phyloP scores from a whole-genome alignment of 139 green algal genomes.

The Chlamydomonas sp. region DNA sequence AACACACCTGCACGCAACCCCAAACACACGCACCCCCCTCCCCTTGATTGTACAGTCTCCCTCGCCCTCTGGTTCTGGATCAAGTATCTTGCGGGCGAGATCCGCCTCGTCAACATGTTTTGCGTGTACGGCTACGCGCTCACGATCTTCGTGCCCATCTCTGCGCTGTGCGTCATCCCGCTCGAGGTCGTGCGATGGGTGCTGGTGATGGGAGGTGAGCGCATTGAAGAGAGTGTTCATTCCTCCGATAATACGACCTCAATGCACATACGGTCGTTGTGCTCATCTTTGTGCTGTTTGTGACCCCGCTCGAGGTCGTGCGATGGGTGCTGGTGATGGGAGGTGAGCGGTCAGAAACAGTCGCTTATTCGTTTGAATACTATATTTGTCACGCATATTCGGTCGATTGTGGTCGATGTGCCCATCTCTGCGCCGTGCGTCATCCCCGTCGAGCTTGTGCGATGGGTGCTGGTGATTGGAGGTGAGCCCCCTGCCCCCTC shows the following conservation, averaged over 20 bases:
- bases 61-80: conserved; percentile 48
- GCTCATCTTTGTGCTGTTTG: conserved; percentile 63
- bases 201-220: conserved; percentile 54
- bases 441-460: conserved; percentile 51
- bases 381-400: too few species aligned
- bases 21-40: too few species aligned
- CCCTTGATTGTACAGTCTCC: too few species aligned
- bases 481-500: too few species aligned
- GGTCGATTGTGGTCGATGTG: conserved; percentile 68
- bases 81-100: conserved; percentile 45
- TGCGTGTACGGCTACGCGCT: conserved; percentile 80
- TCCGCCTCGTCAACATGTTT: conserved; percentile 62
- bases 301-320: conserved; percentile 54
- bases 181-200: conserved; percentile 57
- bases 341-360: too few species aligned
- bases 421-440: conserved; percentile 68
- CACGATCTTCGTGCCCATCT: conserved; percentile 70
- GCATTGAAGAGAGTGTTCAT: too few species aligned
- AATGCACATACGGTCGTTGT: conserved; percentile 76
- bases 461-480: conserved; percentile 61
- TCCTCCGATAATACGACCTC: too few species aligned
- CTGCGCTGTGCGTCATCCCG: conserved; percentile 64
- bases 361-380: too few species aligned
- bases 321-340: conserved; percentile 64
- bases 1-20: too few species aligned